Evolutionary conservation across 108 stramenopile species (phyloP), one percentile per base, ranked within the genome.

Genomic region (Cyclotella kingstonii): DNA sequence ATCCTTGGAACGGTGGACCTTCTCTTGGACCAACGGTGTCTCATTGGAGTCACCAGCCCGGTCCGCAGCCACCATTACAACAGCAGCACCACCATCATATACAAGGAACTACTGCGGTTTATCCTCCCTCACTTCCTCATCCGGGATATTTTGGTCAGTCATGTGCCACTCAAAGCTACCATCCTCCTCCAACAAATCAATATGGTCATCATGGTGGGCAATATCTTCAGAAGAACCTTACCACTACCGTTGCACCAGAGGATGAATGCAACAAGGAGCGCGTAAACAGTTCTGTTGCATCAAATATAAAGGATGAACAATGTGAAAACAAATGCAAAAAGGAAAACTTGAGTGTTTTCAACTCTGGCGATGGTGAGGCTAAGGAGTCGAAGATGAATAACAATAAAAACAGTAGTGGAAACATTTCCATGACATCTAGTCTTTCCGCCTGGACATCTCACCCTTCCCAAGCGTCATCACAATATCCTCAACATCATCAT

Each of bases 31-130:
- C 14, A 22, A 2, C 45, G 2, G 45, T 7, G 7, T 34, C 55
- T 1, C 55, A 56, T 33, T 56, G 55, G 55, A 56, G 27, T 56
- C 36, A 9, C 9, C 55, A 56, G 5, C 55, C 14, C 1, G 34
- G 35, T 6, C 53, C 35, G 9, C 35, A 2, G 21, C 55, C 33
- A 7, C 55, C 39, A 21, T 39, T 23, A n/a, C 55, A 36, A 42
- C 39, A 36, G 22, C 39, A 7, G 36, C 36, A 36, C 36, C 36
- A 36, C 36, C 36, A 36, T 36, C 36, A 36, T 36, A 7, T 9
- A 9, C 36, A 36, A 11, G n/a, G n/a, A n/a, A n/a, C n/a, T n/a
- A n/a, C n/a, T n/a, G n/a, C n/a, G n/a, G n/a, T n/a, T n/a, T n/a
- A n/a, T n/a, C n/a, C n/a, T n/a, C n/a, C n/a, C n/a, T n/a, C n/a